phyloP scores from a whole-genome alignment of 306 rosid genomes.

The Mucuna pruriens region DNA sequence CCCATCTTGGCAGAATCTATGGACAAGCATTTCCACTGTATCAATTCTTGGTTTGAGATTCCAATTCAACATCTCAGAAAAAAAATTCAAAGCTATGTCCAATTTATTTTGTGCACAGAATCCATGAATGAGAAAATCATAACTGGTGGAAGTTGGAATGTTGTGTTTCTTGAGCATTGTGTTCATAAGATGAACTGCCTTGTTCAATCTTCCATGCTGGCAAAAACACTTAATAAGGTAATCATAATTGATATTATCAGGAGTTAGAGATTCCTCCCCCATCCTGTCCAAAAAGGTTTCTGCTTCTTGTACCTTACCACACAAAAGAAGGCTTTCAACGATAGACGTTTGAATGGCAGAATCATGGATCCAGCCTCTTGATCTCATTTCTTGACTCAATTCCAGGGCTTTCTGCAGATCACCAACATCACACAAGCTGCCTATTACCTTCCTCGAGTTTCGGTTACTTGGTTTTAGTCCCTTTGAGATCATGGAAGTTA shows the following conservation, averaged over 20 bases:
- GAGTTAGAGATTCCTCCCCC: conserved; percentile 63
- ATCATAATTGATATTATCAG: conserved; percentile 68
- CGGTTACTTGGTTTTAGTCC: conserved; percentile 69
- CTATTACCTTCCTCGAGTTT: conserved; percentile 65
- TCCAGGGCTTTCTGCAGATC: conserved; percentile 67
- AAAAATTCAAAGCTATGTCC: conserved; percentile 66
- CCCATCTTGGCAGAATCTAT: conserved; percentile 59
- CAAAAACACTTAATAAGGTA: conserved; percentile 71
- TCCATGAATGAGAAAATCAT: conserved; percentile 64
- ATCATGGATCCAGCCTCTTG: conserved; percentile 72
- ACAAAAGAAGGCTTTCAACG: conserved; percentile 62
- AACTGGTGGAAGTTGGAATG: conserved; percentile 67
- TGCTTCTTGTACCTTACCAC: conserved; percentile 68
- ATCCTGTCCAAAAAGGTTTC: conserved; percentile 68
- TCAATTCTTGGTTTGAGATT: conserved; percentile 59
- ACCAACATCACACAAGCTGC: conserved; percentile 57
- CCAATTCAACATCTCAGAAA: conserved; percentile 69
- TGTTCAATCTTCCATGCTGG: conserved; percentile 57
- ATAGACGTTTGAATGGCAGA: conserved; percentile 67
- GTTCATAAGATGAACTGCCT: conserved; percentile 72
- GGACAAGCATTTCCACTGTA: conserved; percentile 59
- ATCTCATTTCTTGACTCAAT: conserved; percentile 72
- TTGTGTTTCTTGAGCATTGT: conserved; percentile 71
- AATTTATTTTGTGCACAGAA: conserved; percentile 56
- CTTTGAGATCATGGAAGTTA: conserved; percentile 68